Percentiles rank a stretch among this genome's conserved stretches.
These are phyloP conservation scores for Candida freyschussii DNA, from an alignment of 1,139 yeast genomes.

Conservation along the genomic window DNA sequence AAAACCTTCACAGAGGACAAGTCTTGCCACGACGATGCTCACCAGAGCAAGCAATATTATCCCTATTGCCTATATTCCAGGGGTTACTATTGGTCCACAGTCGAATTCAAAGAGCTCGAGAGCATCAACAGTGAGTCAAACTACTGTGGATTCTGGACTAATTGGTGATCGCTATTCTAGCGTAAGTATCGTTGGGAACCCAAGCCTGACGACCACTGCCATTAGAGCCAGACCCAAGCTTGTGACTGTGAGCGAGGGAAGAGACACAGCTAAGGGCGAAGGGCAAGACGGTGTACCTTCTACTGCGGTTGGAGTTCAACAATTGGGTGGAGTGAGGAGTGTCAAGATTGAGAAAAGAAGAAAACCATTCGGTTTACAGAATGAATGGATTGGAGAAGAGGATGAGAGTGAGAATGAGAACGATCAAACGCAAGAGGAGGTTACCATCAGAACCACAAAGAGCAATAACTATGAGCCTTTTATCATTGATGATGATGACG, in stretches of 20 bases:
- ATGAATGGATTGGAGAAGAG: conserved; percentile 23
- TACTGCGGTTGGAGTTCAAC: conserved; percentile 22
- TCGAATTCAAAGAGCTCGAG: conserved; percentile 20
- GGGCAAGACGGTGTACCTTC: conserved; percentile 13
- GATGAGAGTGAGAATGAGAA: conserved; percentile 10
- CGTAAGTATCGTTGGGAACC: conserved; percentile 27
- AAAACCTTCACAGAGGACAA: conserved; percentile 30
- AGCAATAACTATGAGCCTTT: conserved; percentile 25
- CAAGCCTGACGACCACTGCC: conserved; percentile 51
- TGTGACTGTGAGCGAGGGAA: conserved; percentile 44
- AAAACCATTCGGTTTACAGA: conserved; percentile 12
- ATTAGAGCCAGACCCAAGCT: conserved; percentile 65
- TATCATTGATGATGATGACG: conserved; percentile 20
- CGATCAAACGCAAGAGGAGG: conserved; percentile 5
- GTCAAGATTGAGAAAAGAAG: conserved; percentile 17
- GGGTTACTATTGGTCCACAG: conserved; percentile 65
- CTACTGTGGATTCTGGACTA: conserved; percentile 20
- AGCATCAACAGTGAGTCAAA: conserved; percentile 18
- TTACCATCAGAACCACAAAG: conserved; percentile 6
- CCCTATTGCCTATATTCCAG: conserved; percentile 94
- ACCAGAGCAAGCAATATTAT: conserved; percentile 82
- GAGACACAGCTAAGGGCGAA: conserved; percentile 1
- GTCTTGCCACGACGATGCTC: conserved; percentile 56
- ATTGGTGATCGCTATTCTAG: conserved; percentile 20
- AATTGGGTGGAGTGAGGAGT: conserved; percentile 24